Evolutionary conservation across 1,284 basidiomycete species (phyloP), one percentile per base, ranked within the genome.

Genomic region (Rhodotorula sp.): DNA sequence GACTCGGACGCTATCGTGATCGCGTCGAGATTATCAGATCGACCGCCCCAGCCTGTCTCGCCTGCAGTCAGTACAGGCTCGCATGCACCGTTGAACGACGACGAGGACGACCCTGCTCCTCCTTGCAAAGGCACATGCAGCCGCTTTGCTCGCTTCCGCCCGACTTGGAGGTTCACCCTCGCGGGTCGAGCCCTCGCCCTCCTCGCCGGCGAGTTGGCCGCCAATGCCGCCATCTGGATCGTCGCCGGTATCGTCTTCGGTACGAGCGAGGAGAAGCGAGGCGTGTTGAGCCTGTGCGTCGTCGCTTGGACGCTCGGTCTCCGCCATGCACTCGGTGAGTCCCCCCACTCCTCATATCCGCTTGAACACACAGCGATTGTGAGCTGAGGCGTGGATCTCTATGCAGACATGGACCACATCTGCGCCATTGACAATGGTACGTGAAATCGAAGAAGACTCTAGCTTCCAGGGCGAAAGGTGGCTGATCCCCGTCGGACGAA

Each of bases 271-370:
- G 60, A 61, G 10, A 64, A 48, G 45, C 55, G 74, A 16, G 66
- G 73, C 15, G 77, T 81, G 5, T 66, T 82, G 15, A 70, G 71
- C 2, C 70, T 81, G 2, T 78, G 75, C 10, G 49, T 82, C 5
- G 69, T 82, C 19, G 81, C 82, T 0, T 82, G 81, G 80, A 82
- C 81, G 10, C 76, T 79, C 1, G 82, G 82, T 1, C 71, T 82
- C 23, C 73, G 82, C 15, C 82, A 82, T 67, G 81, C 78, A 0
- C 76, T 82, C 12, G 81, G 80, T 72, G 77, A 77, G 57, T 45
- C 34, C 16, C 23, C 10, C 38, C 38, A 10, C 38, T 43, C 38
- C 38, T 1, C 12, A 2, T 12, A 12, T 43, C 38, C 38, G 38
- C 26, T 6, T 23, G 34, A 34, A 34, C 1, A 6, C 5, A 6